Percentiles rank a stretch among this genome's conserved stretches.
phyloP scores from a whole-genome alignment of 176 grass and related monocot species.

The Oryza brachyantha region DNA sequence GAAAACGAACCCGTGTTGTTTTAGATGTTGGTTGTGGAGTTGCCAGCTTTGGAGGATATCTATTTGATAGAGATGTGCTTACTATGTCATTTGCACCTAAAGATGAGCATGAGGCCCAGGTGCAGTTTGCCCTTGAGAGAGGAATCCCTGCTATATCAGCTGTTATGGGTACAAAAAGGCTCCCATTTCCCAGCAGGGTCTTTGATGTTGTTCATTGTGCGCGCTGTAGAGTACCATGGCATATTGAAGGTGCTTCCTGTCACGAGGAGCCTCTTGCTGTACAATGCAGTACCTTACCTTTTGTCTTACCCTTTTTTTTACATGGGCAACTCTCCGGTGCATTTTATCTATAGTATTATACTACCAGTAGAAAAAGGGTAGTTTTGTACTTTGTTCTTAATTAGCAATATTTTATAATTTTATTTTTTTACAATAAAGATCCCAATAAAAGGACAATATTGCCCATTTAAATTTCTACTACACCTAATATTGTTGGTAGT shows the following conservation, averaged over 20 bases:
- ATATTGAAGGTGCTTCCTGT: slow-evolving; percentile 71
- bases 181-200: slow-evolving; percentile 73
- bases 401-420: no score
- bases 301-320: slow-evolving; percentile 1
- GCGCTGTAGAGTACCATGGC: slow-evolving; percentile 87
- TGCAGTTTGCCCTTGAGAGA: slow-evolving; percentile 93
- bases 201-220: slow-evolving; percentile 93
- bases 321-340: no score
- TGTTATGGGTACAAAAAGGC: slow-evolving; percentile 91
- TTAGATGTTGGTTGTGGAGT: slow-evolving; percentile 90
- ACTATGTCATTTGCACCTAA: slow-evolving; percentile 90
- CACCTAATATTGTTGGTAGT: no score
- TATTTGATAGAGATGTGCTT: slow-evolving; percentile 73
- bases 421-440: no score
- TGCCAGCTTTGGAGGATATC: slow-evolving; percentile 80
- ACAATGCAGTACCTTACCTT: slow-evolving; percentile 6
- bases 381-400: no score
- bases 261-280: neutral
- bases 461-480: no score
- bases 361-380: no score
- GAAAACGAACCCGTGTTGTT: slow-evolving; percentile 52
- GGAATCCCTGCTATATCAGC: slow-evolving; percentile 92
- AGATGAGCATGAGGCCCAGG: slow-evolving; percentile 92
- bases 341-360: no score
- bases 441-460: no score